Percentiles rank a stretch among this genome's conserved stretches.
These are phyloP conservation scores for Arthromyces matolae DNA, from an alignment of 768 basidiomycete species.

Conservation along the genomic window DNA sequence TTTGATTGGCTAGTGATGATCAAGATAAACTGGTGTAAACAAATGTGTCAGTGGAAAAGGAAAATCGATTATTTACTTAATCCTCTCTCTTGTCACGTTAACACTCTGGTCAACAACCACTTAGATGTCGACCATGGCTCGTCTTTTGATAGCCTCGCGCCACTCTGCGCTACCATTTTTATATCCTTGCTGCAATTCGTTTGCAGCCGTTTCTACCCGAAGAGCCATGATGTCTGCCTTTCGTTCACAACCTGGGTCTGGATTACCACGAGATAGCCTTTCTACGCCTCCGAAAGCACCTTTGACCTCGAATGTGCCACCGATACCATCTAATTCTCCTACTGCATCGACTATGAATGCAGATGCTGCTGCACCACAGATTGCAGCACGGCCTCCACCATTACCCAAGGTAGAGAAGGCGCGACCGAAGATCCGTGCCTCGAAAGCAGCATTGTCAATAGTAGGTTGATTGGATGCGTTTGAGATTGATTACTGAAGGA, in stretches of 20 bases:
- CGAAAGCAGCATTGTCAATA: constrained; percentile 75
- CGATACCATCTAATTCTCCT: constrained; percentile 29
- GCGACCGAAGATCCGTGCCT: constrained; percentile 61
- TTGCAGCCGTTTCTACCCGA: constrained; percentile 36
- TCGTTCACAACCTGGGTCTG: constrained; percentile 32
- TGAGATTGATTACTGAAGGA: constrained; percentile 2
- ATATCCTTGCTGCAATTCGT: constrained; percentile 27
- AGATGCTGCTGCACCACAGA: constrained; percentile 67
- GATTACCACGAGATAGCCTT: not conserved
- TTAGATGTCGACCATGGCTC: constrained; percentile 23
- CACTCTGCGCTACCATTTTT: constrained; percentile 29
- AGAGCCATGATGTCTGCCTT: constrained; percentile 69
- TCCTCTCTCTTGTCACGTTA: not conserved
- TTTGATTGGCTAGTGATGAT: constrained; percentile 17
- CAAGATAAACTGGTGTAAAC: constrained; percentile 8
- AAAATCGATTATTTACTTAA: not conserved
- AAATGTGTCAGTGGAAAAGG: constrained; percentile 17
- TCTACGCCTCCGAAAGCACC: not conserved
- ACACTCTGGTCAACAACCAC: not conserved
- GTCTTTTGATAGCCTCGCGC: constrained; percentile 28
- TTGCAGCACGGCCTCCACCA: constrained; percentile 68
- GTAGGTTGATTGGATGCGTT: constrained; percentile 37
- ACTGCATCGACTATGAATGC: constrained; percentile 42
- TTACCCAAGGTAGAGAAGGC: constrained; percentile 60
- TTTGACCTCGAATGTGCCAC: not conserved